phyloP scores from a whole-genome alignment of 306 rosid species.

The Malus orientalis region DNA sequence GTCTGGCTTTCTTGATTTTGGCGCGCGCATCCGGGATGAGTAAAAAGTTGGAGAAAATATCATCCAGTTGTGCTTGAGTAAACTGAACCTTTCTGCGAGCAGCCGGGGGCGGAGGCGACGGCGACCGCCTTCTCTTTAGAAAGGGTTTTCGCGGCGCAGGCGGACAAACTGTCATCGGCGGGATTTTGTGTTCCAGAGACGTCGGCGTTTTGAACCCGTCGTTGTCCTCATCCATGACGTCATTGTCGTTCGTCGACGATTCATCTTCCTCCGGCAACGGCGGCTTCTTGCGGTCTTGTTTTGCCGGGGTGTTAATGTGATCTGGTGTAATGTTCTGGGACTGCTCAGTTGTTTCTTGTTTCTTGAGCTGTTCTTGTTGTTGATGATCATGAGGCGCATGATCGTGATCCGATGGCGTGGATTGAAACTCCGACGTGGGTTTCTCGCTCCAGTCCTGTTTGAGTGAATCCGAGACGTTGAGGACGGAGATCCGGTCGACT shows the following conservation, averaged over 20 bases:
- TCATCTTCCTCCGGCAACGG: not conserved
- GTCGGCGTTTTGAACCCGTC: constrained; percentile 75
- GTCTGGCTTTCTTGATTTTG: constrained; percentile 39
- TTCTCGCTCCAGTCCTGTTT: not conserved
- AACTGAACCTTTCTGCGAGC: constrained; percentile 2
- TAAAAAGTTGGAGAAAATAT: constrained; percentile 15
- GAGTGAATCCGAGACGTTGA: not conserved
- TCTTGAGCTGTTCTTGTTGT: not conserved
- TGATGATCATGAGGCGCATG: not conserved
- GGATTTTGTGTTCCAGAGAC: constrained; percentile 41
- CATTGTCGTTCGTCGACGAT: not conserved
- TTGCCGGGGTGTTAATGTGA: not conserved
- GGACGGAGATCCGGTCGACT: not conserved
- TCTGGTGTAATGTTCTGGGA: not conserved
- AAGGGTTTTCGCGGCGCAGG: constrained; percentile 20
- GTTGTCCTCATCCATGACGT: not conserved
- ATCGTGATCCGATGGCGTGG: not conserved
- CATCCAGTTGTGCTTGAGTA: constrained; percentile 16
- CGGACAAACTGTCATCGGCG: constrained; percentile 39
- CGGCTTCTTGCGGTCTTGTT: not conserved
- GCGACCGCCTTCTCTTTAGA: constrained; percentile 25
- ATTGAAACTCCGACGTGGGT: not conserved
- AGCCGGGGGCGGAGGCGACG: not conserved
- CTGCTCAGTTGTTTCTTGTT: not conserved
- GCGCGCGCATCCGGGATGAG: constrained; percentile 3